Conservation (phyloP, 2,329 filamentous ascomycete species). For the Aspergillus floridensis region DNA sequence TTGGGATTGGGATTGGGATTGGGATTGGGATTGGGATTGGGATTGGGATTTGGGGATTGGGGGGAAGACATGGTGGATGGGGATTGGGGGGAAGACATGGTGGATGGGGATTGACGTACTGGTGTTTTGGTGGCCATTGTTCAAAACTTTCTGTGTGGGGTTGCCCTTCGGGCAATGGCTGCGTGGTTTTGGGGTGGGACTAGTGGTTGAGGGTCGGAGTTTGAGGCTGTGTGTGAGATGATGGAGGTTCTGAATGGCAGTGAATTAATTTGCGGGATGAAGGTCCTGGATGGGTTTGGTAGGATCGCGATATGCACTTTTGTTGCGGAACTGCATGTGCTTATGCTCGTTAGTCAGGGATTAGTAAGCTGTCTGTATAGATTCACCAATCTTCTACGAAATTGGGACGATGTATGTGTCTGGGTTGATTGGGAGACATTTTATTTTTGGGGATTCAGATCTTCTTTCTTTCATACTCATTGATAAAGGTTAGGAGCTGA, state of each 20-base stretch:
- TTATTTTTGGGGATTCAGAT: too few species aligned
- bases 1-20: slow-evolving; percentile 5
- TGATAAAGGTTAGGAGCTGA: too few species aligned
- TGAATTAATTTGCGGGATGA: neutral
- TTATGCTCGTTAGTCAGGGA: neutral
- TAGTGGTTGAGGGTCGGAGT: neutral
- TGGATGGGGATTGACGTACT: neutral
- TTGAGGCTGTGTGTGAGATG: neutral
- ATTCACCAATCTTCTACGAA: too few species aligned
- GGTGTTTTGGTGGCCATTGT: neutral
- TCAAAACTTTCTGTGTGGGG: neutral
- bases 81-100: too few species aligned
- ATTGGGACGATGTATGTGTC: too few species aligned
- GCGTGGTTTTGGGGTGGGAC: neutral
- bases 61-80: too few species aligned
- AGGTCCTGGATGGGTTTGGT: neutral
- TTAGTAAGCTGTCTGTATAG: neutral
- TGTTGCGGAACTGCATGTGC: neutral
- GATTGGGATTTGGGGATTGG: too few species aligned
- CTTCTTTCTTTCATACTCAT: too few species aligned
- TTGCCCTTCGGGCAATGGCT: neutral
- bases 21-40: neutral
- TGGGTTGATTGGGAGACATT: too few species aligned
- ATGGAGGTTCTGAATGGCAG: neutral
- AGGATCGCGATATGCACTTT: neutral